Evolutionary conservation across 1,284 basidiomycete species (phyloP).

Genomic region (Fereydounia khargensis): DNA sequence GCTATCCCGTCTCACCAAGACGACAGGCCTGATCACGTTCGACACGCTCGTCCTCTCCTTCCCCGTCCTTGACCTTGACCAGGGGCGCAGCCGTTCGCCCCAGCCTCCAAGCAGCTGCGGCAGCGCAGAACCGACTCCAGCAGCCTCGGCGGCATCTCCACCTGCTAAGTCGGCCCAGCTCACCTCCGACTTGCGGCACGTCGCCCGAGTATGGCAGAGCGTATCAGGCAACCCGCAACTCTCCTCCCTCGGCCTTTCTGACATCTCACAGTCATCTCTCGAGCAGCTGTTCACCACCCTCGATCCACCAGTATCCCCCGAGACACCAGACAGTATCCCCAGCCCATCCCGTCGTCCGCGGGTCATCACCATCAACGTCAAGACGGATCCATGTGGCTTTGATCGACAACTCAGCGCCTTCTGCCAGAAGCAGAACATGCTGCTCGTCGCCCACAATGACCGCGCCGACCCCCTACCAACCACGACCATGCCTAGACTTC

Average conservation of each 20-base stretch:
- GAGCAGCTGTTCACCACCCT: constrained; percentile 7
- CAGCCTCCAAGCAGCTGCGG: not conserved
- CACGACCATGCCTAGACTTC: constrained; percentile 27
- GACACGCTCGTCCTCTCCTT: constrained; percentile 44
- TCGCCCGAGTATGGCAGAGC: constrained; percentile 6
- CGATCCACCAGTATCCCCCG: constrained; percentile 10
- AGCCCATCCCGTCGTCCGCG: constrained; percentile 20
- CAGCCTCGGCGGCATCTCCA: too few species aligned
- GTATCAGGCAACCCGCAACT: constrained; percentile 36
- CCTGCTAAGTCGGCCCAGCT: not conserved
- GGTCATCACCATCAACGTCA: constrained; percentile 39
- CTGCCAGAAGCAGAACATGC: constrained; percentile 33
- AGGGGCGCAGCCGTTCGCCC: not conserved
- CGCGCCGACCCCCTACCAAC: constrained; percentile 32
- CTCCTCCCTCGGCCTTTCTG: constrained; percentile 37
- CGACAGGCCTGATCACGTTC: constrained; percentile 42
- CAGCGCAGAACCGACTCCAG: not conserved
- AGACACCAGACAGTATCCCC: constrained; percentile 1
- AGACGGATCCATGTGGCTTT: constrained; percentile 32
- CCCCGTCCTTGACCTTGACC: constrained; percentile 25
- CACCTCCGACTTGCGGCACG: not conserved
- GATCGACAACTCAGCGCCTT: constrained; percentile 31
- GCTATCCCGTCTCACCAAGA: constrained; percentile 26
- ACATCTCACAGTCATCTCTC: constrained; percentile 23
- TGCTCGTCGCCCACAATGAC: constrained; percentile 36